Conservation (phyloP, 805 yeast genomes). For the Monosporozyma yasuniensis region DNA sequence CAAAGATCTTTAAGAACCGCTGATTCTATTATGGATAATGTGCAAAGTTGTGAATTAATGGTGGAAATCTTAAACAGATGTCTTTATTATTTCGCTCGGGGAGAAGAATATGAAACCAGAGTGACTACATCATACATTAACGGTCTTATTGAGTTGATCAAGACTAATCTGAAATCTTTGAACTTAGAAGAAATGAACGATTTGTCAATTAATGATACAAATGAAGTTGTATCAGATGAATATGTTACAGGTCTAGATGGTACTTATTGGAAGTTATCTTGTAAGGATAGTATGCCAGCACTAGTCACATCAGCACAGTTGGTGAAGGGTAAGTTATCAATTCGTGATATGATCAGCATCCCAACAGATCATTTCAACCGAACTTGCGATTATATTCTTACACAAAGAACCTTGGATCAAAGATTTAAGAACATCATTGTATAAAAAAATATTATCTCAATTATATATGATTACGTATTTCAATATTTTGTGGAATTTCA, state of each 20-base stretch:
- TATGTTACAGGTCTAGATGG: slow-evolving; percentile 25
- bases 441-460: slow-evolving; percentile 3
- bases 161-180: slow-evolving; percentile 41
- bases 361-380: slow-evolving; percentile 51
- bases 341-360: slow-evolving; percentile 22
- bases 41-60: slow-evolving; percentile 63
- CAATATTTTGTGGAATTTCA: not conserved
- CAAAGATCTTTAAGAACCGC: slow-evolving; percentile 85
- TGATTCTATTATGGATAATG: slow-evolving; percentile 80
- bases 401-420: slow-evolving; percentile 62
- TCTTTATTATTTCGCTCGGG: slow-evolving; percentile 62
- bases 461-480: not conserved
- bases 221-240: not conserved
- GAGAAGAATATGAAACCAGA: slow-evolving; percentile 19
- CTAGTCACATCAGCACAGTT: slow-evolving; percentile 19
- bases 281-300: slow-evolving; percentile 4
- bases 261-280: slow-evolving; percentile 15
- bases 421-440: slow-evolving; percentile 48
- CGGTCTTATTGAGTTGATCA: slow-evolving; percentile 77
- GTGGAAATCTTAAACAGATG: slow-evolving; percentile 85
- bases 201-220: slow-evolving; percentile 7
- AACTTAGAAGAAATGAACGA: slow-evolving; percentile 31
- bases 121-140: slow-evolving; percentile 71
- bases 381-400: slow-evolving; percentile 59
- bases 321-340: slow-evolving; percentile 5